phyloP scores from a whole-genome alignment of 352 stramenopile genomes.

The Globisporangium orthogonon region DNA sequence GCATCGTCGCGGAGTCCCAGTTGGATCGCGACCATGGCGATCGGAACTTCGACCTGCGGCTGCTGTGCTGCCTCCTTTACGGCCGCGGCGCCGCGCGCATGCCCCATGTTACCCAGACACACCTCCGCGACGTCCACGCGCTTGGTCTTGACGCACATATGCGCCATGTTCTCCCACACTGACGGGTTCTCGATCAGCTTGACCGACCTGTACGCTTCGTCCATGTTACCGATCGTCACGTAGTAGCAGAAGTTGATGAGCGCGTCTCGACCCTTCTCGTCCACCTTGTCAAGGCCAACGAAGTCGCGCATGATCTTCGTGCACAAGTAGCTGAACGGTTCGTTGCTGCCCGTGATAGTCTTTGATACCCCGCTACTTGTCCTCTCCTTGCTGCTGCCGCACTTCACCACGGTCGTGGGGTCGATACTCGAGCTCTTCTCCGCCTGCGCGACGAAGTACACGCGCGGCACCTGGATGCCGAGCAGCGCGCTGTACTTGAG shows the following conservation, averaged over 20 bases:
- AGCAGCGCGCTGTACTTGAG: slow-evolving; percentile 76
- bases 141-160: slow-evolving; percentile 96
- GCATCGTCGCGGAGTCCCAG: slow-evolving; percentile 90
- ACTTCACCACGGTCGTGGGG: slow-evolving; percentile 29
- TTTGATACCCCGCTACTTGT: slow-evolving; percentile 5
- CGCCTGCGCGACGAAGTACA: slow-evolving; percentile 65
- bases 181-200: slow-evolving; percentile 90
- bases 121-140: slow-evolving; percentile 92
- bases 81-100: slow-evolving; percentile 86
- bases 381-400: slow-evolving; percentile 25
- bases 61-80: slow-evolving; percentile 69
- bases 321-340: slow-evolving; percentile 49
- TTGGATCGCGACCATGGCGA: slow-evolving; percentile 91
- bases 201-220: slow-evolving; percentile 92
- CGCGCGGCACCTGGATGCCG: slow-evolving; percentile 76
- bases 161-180: slow-evolving; percentile 95
- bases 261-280: slow-evolving; percentile 76
- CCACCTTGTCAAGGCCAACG: slow-evolving; percentile 86
- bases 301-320: slow-evolving; percentile 92
- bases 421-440: slow-evolving; percentile 34
- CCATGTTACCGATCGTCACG: slow-evolving; percentile 93
- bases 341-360: slow-evolving; percentile 10
- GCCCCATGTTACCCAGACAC: slow-evolving; percentile 93
- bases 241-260: slow-evolving; percentile 95
- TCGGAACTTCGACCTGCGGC: slow-evolving; percentile 70